phyloP scores from a whole-genome alignment of 2,329 filamentous ascomycete species.

The Colletotrichum costaricense region DNA sequence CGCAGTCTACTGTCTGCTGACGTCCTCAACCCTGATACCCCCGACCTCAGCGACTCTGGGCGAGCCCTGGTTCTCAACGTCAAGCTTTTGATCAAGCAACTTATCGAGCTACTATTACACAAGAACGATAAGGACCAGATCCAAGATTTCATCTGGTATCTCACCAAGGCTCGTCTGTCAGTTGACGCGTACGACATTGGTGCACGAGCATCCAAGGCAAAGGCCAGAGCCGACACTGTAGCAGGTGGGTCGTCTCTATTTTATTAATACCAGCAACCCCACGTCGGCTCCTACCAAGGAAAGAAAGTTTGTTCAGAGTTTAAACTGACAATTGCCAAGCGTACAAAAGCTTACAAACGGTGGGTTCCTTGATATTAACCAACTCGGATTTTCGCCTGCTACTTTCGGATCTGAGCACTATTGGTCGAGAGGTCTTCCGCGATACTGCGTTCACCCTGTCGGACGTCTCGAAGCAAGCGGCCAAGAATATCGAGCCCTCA shows the following conservation, averaged over 20 bases:
- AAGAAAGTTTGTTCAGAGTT: background rate
- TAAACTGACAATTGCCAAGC: slow-evolving; percentile 57
- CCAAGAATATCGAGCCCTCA: slow-evolving; percentile 78
- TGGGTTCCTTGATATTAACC: slow-evolving; percentile 85
- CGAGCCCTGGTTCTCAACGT: slow-evolving; percentile 77
- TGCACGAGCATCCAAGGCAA: slow-evolving; percentile 69
- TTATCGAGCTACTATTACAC: slow-evolving; percentile 83
- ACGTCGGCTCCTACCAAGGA: background rate
- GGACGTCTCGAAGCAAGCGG: slow-evolving; percentile 78
- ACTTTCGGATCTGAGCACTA: slow-evolving; percentile 80
- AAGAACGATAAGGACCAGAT: slow-evolving; percentile 90
- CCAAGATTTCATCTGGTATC: slow-evolving; percentile 91
- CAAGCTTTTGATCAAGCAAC: slow-evolving; percentile 79
- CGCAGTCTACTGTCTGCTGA: slow-evolving; percentile 83
- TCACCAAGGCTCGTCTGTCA: slow-evolving; percentile 78
- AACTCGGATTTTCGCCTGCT: slow-evolving; percentile 93
- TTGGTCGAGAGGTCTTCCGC: slow-evolving; percentile 86
- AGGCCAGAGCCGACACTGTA: slow-evolving; percentile 76
- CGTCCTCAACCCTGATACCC: slow-evolving; percentile 77
- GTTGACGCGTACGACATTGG: slow-evolving; percentile 75
- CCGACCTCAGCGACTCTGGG: slow-evolving; percentile 82
- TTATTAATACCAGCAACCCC: background rate
- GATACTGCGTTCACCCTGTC: slow-evolving; percentile 87
- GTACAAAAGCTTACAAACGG: slow-evolving; percentile 84
- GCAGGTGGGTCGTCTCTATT: slow-evolving; percentile 64